Base-by-base conservation (phyloP, 2,329 filamentous ascomycete genomes). In the Helotiales sp. region DNA sequence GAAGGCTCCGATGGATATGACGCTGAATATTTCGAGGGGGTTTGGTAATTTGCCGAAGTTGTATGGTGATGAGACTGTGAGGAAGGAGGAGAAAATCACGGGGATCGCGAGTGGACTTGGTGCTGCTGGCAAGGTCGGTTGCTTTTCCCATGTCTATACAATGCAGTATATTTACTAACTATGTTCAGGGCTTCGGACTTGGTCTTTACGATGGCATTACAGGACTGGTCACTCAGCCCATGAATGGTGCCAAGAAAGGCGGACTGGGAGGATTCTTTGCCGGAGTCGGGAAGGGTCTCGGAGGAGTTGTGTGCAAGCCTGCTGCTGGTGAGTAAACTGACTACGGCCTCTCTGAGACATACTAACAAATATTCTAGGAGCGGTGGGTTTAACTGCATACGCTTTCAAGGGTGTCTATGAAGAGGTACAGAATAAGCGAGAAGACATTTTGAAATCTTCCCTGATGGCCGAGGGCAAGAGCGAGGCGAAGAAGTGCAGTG, bases 141-240 rank as follows among this genome's bases (percentile, higher is more conserved):
- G 93, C 0, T 95, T 97, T 76, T 90, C 94, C 76, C 96, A 96
- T 89, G 86, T 72, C 81, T 96, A 0, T 96, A n/a, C n/a, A n/a
- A n/a, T n/a, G n/a, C n/a, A 96, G 75, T 91, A 93, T 10, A 15
- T 40, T n/a, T 58, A 1, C 30, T 52, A 93, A 96, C 71, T 45
- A 87, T 89, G 86, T 2, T 88, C 28, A 83, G 68, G 88, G 90
- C 74, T 84, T 91, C 45, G 78, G 84, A 0, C 87, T 86, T 64
- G 88, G 89, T 6, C 77, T 91, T 11, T 89, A 86, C 73, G 89
- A 91, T 72, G 89, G 86, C 15, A 82, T 88, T 54, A 87, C 87
- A 0, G 89, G 89, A 0, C 76, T 91, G 0, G 84, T 90, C 17
- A 82, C 81, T 2, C 83, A 89, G 11, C 89, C 89, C 0, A 76